Percentiles rank a stretch among this genome's conserved stretches.
These are phyloP conservation scores for Xylariales sp. DNA, from an alignment of 2,329 filamentous ascomycete genomes.

Conservation along the genomic window DNA sequence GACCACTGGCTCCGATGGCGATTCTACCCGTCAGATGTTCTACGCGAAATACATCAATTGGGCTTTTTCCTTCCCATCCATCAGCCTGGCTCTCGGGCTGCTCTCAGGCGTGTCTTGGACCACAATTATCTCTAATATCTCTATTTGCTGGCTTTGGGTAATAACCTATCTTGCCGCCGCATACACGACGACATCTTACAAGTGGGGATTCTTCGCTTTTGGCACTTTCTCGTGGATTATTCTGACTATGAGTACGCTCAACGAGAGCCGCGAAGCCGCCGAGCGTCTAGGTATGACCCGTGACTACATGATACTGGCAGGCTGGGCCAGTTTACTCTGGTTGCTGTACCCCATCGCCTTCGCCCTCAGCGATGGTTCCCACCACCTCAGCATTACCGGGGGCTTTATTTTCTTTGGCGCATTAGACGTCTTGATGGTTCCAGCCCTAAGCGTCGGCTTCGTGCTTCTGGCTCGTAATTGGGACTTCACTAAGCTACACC, in stretches of 20 bases:
- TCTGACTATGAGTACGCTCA: conserved; percentile 40
- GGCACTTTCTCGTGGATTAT: conserved; percentile 43
- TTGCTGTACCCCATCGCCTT: conserved; percentile 51
- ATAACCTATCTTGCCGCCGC: conserved; percentile 45
- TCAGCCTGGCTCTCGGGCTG: conserved; percentile 42
- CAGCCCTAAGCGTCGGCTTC: conserved; percentile 36
- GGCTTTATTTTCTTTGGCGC: conserved; percentile 49
- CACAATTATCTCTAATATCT: conserved; percentile 46
- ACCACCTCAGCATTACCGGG: conserved; percentile 40
- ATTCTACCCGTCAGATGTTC: conserved; percentile 51
- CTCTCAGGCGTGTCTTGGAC: conserved; percentile 51
- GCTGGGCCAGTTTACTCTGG: conserved; percentile 48
- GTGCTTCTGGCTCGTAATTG: conserved; percentile 40
- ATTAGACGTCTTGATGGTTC: conserved; percentile 45
- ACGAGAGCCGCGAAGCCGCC: conserved; percentile 31
- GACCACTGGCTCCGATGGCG: too few relatives aligned
- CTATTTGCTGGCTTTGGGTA: conserved; percentile 46
- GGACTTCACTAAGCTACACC: conserved; percentile 46
- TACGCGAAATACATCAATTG: conserved; percentile 47
- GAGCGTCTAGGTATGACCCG: conserved; percentile 34
- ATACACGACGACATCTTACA: conserved; percentile 44
- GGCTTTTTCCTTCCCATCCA: conserved; percentile 44
- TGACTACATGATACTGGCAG: conserved; percentile 41
- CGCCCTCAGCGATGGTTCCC: conserved; percentile 48
- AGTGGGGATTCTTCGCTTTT: conserved; percentile 55